A percentile compares a stretch with the other conserved stretches of the same genome.
phyloP scores from a whole-genome alignment of 352 stramenopile species.

The Pythium dissimile region DNA sequence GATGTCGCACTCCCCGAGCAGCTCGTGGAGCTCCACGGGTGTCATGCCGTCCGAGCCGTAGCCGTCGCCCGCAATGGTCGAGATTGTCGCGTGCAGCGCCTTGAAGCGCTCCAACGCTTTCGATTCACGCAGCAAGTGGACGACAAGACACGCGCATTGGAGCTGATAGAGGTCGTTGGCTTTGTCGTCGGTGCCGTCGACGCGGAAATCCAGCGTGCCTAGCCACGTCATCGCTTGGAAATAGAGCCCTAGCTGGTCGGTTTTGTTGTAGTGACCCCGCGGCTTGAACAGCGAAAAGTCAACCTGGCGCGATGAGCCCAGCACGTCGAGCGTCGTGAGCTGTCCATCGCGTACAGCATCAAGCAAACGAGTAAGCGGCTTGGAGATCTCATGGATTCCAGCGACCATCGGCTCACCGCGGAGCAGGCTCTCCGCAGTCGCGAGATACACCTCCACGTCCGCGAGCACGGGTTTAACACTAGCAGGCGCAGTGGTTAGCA shows the following conservation, averaged over 20 bases:
- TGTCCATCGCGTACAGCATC: background rate
- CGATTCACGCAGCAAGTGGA: constrained; percentile 17
- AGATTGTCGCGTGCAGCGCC: constrained; percentile 5
- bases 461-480: background rate
- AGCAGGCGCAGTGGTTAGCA: background rate
- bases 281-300: constrained; percentile 33
- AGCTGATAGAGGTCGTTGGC: constrained; percentile 17
- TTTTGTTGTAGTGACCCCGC: constrained; percentile 26
- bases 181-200: constrained; percentile 16
- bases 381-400: background rate
- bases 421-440: background rate
- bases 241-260: constrained; percentile 2
- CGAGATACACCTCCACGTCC: constrained; percentile 3
- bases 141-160: constrained; percentile 13
- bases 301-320: constrained; percentile 11
- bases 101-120: background rate
- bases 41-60: constrained; percentile 20
- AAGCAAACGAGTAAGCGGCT: background rate
- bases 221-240: constrained; percentile 27
- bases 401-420: background rate
- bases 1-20: constrained; percentile 9
- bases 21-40: constrained; percentile 14
- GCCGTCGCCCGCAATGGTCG: constrained; percentile 12
- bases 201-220: constrained; percentile 22
- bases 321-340: constrained; percentile 1